A percentile compares a stretch with the other conserved stretches of the same genome.
These are phyloP conservation scores for Xylaria palmicola DNA, from an alignment of 495 filamentous ascomycete genomes.

Conservation along the genomic window DNA sequence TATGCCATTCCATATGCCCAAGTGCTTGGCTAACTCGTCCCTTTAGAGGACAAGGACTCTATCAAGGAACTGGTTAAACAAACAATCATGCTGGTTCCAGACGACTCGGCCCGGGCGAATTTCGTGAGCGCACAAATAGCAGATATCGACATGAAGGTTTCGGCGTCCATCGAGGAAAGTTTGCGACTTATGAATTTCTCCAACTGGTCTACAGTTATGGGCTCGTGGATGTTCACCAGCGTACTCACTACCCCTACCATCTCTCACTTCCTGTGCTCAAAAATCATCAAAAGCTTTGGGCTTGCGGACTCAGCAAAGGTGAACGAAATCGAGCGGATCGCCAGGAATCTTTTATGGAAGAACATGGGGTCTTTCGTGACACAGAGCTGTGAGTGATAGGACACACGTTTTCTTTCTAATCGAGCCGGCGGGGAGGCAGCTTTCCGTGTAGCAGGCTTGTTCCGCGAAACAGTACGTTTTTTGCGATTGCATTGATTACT, in stretches of 20 bases:
- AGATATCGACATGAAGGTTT: constrained; percentile 15
- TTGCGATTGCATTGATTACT: not conserved
- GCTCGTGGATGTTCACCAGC: constrained; percentile 18
- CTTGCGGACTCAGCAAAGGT: constrained; percentile 15
- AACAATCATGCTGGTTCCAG: constrained; percentile 11
- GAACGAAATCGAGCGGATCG: constrained; percentile 15
- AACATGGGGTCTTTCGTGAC: constrained; percentile 16
- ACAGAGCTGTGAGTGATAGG: constrained; percentile 13
- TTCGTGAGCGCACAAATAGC: constrained; percentile 18
- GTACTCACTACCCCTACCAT: constrained; percentile 15
- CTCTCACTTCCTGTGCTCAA: constrained; percentile 19
- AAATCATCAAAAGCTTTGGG: constrained; percentile 14
- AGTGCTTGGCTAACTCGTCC: not conserved
- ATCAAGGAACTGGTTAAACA: constrained; percentile 17
- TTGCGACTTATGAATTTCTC: constrained; percentile 15
- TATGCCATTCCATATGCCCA: not conserved
- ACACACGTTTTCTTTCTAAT: not conserved
- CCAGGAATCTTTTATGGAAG: constrained; percentile 12
- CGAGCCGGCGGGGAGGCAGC: too few species aligned
- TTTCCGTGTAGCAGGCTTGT: too few species aligned
- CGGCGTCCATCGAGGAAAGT: constrained; percentile 16
- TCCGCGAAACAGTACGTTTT: not conserved
- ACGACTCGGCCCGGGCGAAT: constrained; percentile 12
- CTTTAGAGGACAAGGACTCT: constrained; percentile 8
- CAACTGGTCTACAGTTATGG: constrained; percentile 17